Evolutionary conservation across 2,329 filamentous ascomycete species (phyloP).

Genomic region (Grosmannia huntii): DNA sequence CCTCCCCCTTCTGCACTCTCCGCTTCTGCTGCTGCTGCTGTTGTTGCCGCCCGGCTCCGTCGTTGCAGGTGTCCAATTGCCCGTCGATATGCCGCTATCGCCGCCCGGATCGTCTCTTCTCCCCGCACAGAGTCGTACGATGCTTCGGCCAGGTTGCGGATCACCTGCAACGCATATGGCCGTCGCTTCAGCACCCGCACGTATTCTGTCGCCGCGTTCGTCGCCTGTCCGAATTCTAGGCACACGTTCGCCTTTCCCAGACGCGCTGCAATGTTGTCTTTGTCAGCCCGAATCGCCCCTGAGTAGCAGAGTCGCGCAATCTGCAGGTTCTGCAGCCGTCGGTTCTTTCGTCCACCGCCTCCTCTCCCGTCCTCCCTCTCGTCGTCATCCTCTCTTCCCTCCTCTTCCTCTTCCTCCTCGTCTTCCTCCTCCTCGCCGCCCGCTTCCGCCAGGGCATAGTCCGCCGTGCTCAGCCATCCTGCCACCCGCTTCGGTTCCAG

Average conservation of each 20-base stretch:
- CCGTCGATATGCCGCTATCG: constrained; percentile 34
- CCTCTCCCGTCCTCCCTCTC: constrained; percentile 27
- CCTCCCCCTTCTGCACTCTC: no score
- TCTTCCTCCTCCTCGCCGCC: constrained; percentile 26
- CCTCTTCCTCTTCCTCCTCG: constrained; percentile 27
- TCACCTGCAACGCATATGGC: constrained; percentile 40
- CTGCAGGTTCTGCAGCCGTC: constrained; percentile 29
- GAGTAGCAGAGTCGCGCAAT: constrained; percentile 47
- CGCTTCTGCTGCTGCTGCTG: neutral
- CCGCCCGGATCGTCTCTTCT: constrained; percentile 26
- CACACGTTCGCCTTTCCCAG: constrained; percentile 46
- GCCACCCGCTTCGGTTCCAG: constrained; percentile 46
- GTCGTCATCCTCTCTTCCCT: constrained; percentile 20
- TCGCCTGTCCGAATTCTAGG: constrained; percentile 40
- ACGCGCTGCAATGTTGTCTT: constrained; percentile 42
- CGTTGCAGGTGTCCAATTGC: constrained; percentile 27
- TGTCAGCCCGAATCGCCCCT: constrained; percentile 44
- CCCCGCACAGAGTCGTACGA: constrained; percentile 37
- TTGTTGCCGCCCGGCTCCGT: constrained; percentile 11
- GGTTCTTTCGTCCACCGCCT: constrained; percentile 19
- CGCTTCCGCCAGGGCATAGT: constrained; percentile 39
- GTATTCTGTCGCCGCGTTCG: constrained; percentile 44
- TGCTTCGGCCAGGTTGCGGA: constrained; percentile 43
- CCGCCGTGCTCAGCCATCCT: constrained; percentile 46
- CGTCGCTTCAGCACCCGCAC: constrained; percentile 37